Conservation (phyloP, 1,284 basidiomycete species). For the Rhodotorula mucilaginosa region DNA sequence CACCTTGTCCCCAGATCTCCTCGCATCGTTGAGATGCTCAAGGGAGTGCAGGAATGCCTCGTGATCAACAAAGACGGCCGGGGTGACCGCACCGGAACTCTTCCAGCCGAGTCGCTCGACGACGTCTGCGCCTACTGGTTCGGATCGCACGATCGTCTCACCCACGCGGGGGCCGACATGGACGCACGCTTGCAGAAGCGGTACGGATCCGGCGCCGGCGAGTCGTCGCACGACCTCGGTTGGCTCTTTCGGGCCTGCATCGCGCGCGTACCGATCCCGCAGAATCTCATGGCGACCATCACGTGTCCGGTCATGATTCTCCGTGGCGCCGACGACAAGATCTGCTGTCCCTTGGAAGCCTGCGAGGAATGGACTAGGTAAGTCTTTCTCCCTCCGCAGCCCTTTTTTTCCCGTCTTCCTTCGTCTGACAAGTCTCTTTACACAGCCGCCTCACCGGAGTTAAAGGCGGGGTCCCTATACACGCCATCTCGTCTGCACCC, state of each 20-base stretch:
- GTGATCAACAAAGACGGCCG: slow-evolving; percentile 24
- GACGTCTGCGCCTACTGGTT: slow-evolving; percentile 20
- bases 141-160: background rate
- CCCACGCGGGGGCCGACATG: background rate
- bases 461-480: background rate
- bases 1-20: background rate
- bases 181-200: slow-evolving; percentile 14
- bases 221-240: background rate
- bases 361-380: slow-evolving; percentile 22
- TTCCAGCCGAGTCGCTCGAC: slow-evolving; percentile 11
- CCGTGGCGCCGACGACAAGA: slow-evolving; percentile 20
- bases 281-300: background rate
- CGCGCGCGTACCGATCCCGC: slow-evolving; percentile 15
- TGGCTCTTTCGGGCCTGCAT: background rate
- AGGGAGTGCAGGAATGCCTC: slow-evolving; percentile 1
- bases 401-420: background rate
- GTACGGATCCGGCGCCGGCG: slow-evolving; percentile 6
- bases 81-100: slow-evolving; percentile 17
- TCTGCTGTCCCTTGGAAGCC: slow-evolving; percentile 17
- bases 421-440: background rate
- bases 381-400: background rate
- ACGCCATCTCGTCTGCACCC: slow-evolving; percentile 14
- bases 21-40: slow-evolving; percentile 5
- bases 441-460: slow-evolving; percentile 18
- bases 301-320: slow-evolving; percentile 19